Evolutionary conservation across 2,329 filamentous ascomycete genomes (phyloP).

Genomic region (Alternaria triticina): DNA sequence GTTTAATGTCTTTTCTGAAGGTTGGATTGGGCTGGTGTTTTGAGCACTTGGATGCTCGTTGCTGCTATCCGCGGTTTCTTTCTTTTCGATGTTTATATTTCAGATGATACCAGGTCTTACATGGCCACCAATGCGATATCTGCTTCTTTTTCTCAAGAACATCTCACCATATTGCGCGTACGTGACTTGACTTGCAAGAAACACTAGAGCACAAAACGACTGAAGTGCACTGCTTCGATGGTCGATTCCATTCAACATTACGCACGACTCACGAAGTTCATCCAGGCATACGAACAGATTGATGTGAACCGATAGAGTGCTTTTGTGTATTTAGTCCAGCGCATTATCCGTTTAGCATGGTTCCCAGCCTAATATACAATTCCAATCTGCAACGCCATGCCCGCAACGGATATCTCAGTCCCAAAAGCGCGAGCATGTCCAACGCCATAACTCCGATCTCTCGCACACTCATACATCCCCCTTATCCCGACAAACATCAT

Average conservation of each 20-base stretch:
- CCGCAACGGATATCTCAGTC: constrained; percentile 13
- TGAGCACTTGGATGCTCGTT: not conserved
- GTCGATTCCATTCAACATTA: not conserved
- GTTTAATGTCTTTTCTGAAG: not conserved
- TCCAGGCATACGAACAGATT: no score
- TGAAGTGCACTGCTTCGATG: no score
- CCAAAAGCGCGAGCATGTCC: not conserved
- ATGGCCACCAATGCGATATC: constrained; percentile 1
- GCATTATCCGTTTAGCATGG: not conserved
- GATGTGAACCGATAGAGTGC: not conserved
- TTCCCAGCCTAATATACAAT: not conserved
- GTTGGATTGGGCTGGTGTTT: not conserved
- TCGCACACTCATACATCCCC: not conserved
- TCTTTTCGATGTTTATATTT: not conserved
- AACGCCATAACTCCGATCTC: constrained; percentile 6
- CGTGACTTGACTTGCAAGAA: not conserved
- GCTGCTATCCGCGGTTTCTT: not conserved
- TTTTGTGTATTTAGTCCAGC: not conserved
- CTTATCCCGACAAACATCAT: no score
- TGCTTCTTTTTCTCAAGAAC: not conserved
- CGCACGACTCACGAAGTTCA: not conserved
- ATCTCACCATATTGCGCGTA: not conserved
- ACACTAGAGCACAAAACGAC: not conserved
- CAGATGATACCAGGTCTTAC: constrained; percentile 13
- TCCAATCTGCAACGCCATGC: constrained; percentile 7